Conservation (phyloP, 345 rosid species). For the Moricandia moricandioides region DNA sequence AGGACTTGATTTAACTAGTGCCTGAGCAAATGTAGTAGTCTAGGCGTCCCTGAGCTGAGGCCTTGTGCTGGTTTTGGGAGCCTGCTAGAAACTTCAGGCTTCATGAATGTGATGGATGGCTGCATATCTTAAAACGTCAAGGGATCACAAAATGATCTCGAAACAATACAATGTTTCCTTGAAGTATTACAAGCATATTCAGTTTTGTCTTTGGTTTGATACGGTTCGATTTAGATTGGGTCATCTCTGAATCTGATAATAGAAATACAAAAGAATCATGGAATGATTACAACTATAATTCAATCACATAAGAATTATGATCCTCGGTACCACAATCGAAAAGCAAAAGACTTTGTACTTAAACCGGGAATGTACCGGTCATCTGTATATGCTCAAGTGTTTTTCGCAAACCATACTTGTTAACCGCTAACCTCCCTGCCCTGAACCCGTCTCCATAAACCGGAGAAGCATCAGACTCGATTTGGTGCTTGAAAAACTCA, state of each 20-base stretch:
- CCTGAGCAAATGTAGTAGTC: no score
- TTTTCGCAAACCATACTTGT: constrained; percentile 58
- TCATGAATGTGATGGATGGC: no score
- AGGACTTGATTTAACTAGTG: no score
- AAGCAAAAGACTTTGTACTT: constrained; percentile 31
- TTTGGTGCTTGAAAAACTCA: constrained; percentile 86
- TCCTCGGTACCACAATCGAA: background rate
- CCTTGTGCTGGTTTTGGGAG: no score
- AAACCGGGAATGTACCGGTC: constrained; percentile 79
- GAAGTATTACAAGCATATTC: no score
- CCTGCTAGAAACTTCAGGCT: no score
- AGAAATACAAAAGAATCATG: constrained; percentile 25
- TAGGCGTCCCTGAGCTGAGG: no score
- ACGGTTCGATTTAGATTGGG: background rate
- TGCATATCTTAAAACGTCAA: no score
- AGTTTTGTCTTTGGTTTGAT: background rate
- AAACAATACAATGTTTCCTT: no score
- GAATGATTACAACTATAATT: background rate
- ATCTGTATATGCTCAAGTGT: constrained; percentile 80
- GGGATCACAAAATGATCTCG: no score
- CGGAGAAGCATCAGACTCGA: constrained; percentile 77
- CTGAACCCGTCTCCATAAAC: constrained; percentile 93
- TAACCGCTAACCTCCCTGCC: constrained; percentile 62
- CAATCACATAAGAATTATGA: constrained; percentile 13
- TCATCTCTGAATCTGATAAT: background rate